Evolutionary conservation across 345 rosid species (phyloP).

Genomic region (Erodium maritimum): DNA sequence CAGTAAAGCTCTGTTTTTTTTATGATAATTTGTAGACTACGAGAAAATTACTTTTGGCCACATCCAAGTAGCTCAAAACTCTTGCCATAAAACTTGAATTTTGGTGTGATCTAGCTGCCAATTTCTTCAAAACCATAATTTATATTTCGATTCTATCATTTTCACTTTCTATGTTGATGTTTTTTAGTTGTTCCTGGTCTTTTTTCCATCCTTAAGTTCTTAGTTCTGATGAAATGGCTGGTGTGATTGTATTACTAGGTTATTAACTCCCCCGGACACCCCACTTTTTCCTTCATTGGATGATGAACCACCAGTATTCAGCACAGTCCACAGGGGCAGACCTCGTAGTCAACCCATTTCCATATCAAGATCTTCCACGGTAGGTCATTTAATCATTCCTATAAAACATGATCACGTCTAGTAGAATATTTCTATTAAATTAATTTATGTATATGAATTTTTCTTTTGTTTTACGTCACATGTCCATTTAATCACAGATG

Average conservation of each 20-base stretch:
- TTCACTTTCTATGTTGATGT: neutral
- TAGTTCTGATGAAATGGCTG: conserved; percentile 21
- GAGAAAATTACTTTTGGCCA: neutral
- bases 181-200: too few relatives aligned
- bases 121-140: neutral
- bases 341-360: conserved; percentile 81
- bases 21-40: neutral
- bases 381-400: conserved; percentile 23
- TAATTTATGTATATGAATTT: neutral
- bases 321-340: conserved; percentile 62
- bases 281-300: conserved; percentile 94
- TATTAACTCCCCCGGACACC: conserved; percentile 94
- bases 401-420: neutral
- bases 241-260: conserved; percentile 46
- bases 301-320: conserved; percentile 53
- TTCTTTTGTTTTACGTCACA: neutral
- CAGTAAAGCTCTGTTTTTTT: neutral
- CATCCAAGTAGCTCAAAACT: neutral
- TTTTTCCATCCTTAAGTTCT: too few relatives aligned
- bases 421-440: neutral
- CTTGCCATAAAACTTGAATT: too few relatives aligned
- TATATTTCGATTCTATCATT: neutral
- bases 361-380: conserved; percentile 89
- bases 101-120: neutral
- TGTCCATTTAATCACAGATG: conserved; percentile 52